Conservation (phyloP, 1,284 basidiomycete genomes). For the Malassezia nana region DNA sequence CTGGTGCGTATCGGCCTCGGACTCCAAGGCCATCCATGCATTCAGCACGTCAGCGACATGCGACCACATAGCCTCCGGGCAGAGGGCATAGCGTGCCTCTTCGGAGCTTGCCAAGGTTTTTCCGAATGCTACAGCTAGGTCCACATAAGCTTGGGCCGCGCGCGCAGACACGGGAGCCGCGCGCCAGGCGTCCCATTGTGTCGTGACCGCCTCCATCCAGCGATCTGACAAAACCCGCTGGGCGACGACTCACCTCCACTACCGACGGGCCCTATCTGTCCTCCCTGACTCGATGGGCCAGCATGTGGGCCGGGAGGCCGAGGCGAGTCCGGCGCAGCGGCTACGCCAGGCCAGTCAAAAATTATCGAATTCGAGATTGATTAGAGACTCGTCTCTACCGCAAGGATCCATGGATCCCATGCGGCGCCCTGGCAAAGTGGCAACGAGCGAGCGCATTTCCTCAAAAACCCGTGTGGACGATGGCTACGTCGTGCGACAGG, state of each 20-base stretch:
- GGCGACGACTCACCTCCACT: background rate
- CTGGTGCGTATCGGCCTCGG: background rate
- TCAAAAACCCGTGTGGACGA: constrained; percentile 49
- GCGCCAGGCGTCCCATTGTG: background rate
- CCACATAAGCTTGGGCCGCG: background rate
- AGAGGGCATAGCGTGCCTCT: background rate
- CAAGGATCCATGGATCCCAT: background rate
- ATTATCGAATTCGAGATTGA: background rate
- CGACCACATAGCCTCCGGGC: background rate
- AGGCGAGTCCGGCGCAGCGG: background rate
- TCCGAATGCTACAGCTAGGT: background rate
- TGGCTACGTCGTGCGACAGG: constrained; percentile 74
- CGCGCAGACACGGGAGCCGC: background rate
- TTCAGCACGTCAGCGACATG: background rate
- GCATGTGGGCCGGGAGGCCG: constrained; percentile 11
- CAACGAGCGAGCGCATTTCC: constrained; percentile 8
- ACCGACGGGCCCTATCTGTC: background rate
- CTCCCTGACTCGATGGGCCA: constrained; percentile 11
- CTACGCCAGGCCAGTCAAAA: background rate
- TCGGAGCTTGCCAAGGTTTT: background rate
- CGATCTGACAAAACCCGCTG: background rate
- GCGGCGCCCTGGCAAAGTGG: background rate
- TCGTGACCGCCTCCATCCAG: background rate
- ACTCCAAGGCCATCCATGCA: constrained; percentile 4
- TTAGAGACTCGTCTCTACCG: background rate